Conservation (phyloP, 2,329 filamentous ascomycete genomes). For the Colletotrichum echinochloae region DNA sequence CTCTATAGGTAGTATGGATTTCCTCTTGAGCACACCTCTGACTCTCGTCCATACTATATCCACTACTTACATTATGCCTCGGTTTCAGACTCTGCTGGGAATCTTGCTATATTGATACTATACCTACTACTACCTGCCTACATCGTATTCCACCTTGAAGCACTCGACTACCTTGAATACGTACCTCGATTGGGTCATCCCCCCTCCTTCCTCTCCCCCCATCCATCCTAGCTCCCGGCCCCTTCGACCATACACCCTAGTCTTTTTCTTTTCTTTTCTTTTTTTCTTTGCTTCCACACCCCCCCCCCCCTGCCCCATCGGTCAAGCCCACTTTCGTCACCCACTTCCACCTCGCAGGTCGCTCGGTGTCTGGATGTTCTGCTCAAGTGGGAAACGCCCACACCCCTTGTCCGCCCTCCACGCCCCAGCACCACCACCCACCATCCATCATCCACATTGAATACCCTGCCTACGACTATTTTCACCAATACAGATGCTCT, state of each 20-base stretch:
- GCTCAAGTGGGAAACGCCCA: background rate
- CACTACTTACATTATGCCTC: no score
- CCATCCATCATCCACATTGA: slow-evolving; percentile 2
- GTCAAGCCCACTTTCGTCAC: background rate
- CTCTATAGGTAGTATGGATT: no score
- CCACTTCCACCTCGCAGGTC: slow-evolving; percentile 15
- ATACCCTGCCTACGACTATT: background rate
- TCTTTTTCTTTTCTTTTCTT: background rate
- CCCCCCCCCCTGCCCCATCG: background rate
- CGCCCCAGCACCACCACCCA: background rate
- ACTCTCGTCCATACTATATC: no score
- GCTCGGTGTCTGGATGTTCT: slow-evolving; percentile 27
- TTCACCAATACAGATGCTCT: background rate
- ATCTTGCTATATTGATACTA: no score
- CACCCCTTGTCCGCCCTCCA: background rate
- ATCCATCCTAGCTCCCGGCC: slow-evolving; percentile 36
- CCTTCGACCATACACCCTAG: slow-evolving; percentile 13
- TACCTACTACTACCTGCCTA: no score
- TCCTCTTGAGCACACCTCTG: no score
- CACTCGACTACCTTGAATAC: no score
- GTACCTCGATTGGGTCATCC: slow-evolving; percentile 26
- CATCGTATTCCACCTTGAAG: no score
- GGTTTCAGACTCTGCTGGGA: no score
- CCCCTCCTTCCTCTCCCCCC: background rate
- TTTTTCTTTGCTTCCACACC: background rate